A percentile compares a stretch with the other conserved stretches of the same genome.
Conservation (phyloP, 345 rosid genomes). For the Sonneratia alba region DNA sequence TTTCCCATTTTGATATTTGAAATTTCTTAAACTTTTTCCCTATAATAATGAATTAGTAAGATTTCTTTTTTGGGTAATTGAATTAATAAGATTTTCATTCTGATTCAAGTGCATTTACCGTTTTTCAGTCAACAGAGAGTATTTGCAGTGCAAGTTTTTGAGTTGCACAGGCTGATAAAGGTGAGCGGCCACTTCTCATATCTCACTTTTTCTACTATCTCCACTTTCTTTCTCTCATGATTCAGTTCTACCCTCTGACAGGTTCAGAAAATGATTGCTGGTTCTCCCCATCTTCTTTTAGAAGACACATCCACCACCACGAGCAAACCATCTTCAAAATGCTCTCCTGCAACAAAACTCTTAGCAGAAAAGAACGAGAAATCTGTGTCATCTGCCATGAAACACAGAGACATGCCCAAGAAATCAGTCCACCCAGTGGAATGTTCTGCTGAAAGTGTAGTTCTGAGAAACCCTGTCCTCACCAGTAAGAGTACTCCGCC, state of each 20-base stretch:
- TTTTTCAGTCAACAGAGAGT: slow-evolving; percentile 85
- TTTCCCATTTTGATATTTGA: slow-evolving; percentile 33
- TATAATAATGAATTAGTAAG: slow-evolving; percentile 6
- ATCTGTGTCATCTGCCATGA: slow-evolving; percentile 27
- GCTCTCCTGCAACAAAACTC: slow-evolving; percentile 34
- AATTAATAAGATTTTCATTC: background rate
- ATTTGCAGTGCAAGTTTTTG: slow-evolving; percentile 82
- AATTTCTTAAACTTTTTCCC: slow-evolving; percentile 24
- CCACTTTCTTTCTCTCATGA: background rate
- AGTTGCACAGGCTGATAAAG: slow-evolving; percentile 90
- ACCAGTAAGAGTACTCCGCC: slow-evolving; percentile 19
- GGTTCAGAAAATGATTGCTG: slow-evolving; percentile 77
- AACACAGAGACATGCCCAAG: slow-evolving; percentile 30
- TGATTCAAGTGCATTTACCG: slow-evolving; percentile 27
- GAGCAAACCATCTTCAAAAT: slow-evolving; percentile 33
- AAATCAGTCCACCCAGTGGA: slow-evolving; percentile 33
- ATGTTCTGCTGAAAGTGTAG: slow-evolving; percentile 51
- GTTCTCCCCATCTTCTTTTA: slow-evolving; percentile 50
- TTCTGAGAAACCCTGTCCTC: slow-evolving; percentile 25
- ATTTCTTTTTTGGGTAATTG: too few relatives aligned
- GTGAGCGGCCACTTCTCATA: slow-evolving; percentile 24
- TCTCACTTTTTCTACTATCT: slow-evolving; percentile 6
- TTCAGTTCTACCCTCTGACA: slow-evolving; percentile 15
- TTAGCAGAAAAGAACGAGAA: slow-evolving; percentile 20
- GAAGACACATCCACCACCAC: slow-evolving; percentile 36